Base-by-base conservation (phyloP, 306 rosid genomes). In the Cucurbita ficifolia region DNA sequence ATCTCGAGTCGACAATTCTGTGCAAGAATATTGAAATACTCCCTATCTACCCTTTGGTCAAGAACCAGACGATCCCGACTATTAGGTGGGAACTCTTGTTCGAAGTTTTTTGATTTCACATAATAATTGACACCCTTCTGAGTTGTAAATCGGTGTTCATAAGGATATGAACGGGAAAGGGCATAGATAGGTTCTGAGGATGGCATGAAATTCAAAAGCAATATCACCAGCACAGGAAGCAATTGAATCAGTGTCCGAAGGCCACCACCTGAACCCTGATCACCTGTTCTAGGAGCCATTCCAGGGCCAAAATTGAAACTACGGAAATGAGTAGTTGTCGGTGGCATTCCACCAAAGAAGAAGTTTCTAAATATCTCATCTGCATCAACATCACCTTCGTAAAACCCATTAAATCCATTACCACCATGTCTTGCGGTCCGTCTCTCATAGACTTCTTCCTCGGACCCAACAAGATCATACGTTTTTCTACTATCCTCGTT, bases 341-440 rank as follows among this genome's bases (percentile, higher is more conserved):
- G 96, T 17, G 93, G 88, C 96, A 93, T 93, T 65, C 96, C 96
- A 35, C 96, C 96, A 54, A 87, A 92, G 85, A 92, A 92, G 85
- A 93, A 93, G 70, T 88, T 93, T 81, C 98, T 87, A 51, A 93
- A 93, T 13, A 93, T 84, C 72, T 93, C 98, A 7, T 93, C 96
- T 1, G 98, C 96, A 62, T 90, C 97, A 64, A 93, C 21, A 60
- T 93, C 98, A 62, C 86, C 81, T 0, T 90, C 98, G 29, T 90
- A 93, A 68, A 76, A 90, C 3, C 97, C 90, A 77, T 85, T 82
- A 50, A 75, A 92, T 1, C 90, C 92, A 60, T 84, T 70, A 0
- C 84, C 51, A 0, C 83, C 74, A 1, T 73, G 89, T 61, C 86
- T 80, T 0, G 89, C 49, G 0, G 89, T 78, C 0, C 87, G 88